Percentiles rank a stretch among this genome's conserved stretches.
phyloP scores from a whole-genome alignment of 1,139 yeast species.

The Scheffersomyces parashehatae region DNA sequence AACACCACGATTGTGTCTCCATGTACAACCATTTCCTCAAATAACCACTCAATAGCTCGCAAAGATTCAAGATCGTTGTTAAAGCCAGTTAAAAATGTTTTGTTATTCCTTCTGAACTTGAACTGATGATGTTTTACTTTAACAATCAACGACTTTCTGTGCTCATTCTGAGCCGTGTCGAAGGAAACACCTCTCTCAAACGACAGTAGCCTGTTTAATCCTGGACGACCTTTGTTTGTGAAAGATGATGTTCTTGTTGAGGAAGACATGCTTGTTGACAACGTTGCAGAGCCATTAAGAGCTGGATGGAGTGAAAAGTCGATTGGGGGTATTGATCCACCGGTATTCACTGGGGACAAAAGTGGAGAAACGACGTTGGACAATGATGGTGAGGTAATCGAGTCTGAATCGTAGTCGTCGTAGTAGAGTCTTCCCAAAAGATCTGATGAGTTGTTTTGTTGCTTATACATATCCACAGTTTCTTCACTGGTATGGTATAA shows the following conservation, averaged over 20 bases:
- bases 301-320: neutral
- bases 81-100: conserved; percentile 64
- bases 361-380: conserved; percentile 18
- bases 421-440: conserved; percentile 45
- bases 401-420: conserved; percentile 45
- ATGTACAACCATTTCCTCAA: conserved; percentile 61
- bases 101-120: conserved; percentile 54
- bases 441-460: conserved; percentile 43
- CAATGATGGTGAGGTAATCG: conserved; percentile 20
- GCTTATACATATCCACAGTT: conserved; percentile 40
- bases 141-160: conserved; percentile 49
- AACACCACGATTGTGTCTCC: conserved; percentile 67
- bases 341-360: conserved; percentile 19
- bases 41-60: conserved; percentile 64
- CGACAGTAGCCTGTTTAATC: conserved; percentile 4
- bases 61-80: conserved; percentile 59
- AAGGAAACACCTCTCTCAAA: conserved; percentile 49
- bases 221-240: neutral
- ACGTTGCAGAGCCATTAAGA: neutral
- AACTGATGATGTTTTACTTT: conserved; percentile 59
- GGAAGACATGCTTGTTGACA: neutral
- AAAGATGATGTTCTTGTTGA: neutral
- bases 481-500: conserved; percentile 44
- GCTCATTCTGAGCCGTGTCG: conserved; percentile 44
- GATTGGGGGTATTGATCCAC: conserved; percentile 2